These are phyloP conservation scores for Zygosaccharomyces bailii DNA, from an alignment of 805 yeast genomes.

Conservation along the genomic window DNA sequence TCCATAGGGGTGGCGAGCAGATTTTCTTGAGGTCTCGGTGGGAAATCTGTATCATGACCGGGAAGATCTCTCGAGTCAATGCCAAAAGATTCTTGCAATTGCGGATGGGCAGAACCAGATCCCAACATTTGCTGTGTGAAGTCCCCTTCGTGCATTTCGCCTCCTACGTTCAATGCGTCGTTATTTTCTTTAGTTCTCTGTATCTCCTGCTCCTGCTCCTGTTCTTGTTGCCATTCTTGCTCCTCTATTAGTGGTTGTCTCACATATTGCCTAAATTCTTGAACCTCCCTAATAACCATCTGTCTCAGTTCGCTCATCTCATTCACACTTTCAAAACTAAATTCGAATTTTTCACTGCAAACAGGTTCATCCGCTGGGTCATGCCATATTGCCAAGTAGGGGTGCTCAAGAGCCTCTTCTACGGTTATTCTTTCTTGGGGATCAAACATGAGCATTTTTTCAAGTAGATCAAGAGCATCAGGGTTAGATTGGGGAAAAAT, in stretches of 20 bases:
- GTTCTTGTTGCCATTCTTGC: constrained; percentile 35
- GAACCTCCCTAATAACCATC: constrained; percentile 79
- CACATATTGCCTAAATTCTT: constrained; percentile 72
- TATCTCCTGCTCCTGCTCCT: constrained; percentile 32
- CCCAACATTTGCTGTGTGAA: constrained; percentile 23
- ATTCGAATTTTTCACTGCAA: constrained; percentile 78
- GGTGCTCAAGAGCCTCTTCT: constrained; percentile 83
- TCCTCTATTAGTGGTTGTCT: constrained; percentile 67
- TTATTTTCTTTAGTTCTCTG: constrained; percentile 22
- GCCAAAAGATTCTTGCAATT: constrained; percentile 37
- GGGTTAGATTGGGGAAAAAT: constrained; percentile 86
- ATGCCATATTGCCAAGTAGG: constrained; percentile 86
- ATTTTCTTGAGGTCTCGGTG: constrained; percentile 62
- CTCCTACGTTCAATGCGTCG: constrained; percentile 27
- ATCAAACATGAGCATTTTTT: constrained; percentile 78
- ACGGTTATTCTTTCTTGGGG: constrained; percentile 83
- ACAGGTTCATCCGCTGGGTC: constrained; percentile 89
- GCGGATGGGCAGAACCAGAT: constrained; percentile 20
- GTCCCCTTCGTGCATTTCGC: constrained; percentile 14
- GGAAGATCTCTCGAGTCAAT: constrained; percentile 47
- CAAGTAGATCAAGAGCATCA: constrained; percentile 75
- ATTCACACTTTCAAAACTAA: constrained; percentile 79
- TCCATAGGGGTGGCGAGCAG: constrained; percentile 28
- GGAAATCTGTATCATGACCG: constrained; percentile 44
- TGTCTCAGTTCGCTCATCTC: constrained; percentile 72